phyloP scores from a whole-genome alignment of 2,329 filamentous ascomycete genomes.

The Aspergillus brasiliensis region DNA sequence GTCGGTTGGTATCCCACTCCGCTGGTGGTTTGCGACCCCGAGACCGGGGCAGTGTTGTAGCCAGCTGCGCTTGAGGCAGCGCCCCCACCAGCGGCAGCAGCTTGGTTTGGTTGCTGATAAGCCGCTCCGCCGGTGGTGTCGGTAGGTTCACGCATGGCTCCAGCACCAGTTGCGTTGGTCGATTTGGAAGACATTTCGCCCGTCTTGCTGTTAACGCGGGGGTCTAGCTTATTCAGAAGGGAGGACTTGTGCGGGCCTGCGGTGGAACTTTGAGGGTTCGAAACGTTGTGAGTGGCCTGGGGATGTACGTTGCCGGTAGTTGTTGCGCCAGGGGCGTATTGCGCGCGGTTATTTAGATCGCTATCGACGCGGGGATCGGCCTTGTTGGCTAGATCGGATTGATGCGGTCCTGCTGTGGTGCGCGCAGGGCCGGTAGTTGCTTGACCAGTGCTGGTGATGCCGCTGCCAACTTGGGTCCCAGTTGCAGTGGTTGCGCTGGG shows the following conservation, averaged over 20 bases:
- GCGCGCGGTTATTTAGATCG: conserved; percentile 20
- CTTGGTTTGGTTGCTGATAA: conserved; percentile 21
- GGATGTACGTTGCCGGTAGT: conserved; percentile 17
- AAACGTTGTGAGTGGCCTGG: conserved; percentile 8
- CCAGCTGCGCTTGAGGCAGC: conserved; percentile 25
- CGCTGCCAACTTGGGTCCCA: conserved; percentile 14
- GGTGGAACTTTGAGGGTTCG: conserved; percentile 9
- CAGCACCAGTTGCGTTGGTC: conserved; percentile 16
- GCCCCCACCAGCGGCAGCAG: conserved; percentile 22
- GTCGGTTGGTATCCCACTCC: conserved; percentile 13
- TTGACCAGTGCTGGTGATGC: conserved; percentile 13
- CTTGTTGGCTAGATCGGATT: conserved; percentile 36
- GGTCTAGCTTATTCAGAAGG: conserved; percentile 31
- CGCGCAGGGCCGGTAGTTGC: conserved; percentile 16
- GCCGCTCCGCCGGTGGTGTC: neutral
- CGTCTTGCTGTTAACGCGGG: conserved; percentile 29
- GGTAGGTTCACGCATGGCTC: conserved; percentile 11
- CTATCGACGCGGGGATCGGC: conserved; percentile 36
- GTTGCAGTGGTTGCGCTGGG: conserved; percentile 15
- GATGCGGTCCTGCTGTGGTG: conserved; percentile 22
- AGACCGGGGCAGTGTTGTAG: conserved; percentile 18
- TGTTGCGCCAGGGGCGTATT: conserved; percentile 21
- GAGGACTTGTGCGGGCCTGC: conserved; percentile 23
- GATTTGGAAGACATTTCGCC: conserved; percentile 24
- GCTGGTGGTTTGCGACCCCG: conserved; percentile 2